Base-by-base conservation (phyloP, 108 stramenopile genomes). In the Conticribra weissflogii region DNA sequence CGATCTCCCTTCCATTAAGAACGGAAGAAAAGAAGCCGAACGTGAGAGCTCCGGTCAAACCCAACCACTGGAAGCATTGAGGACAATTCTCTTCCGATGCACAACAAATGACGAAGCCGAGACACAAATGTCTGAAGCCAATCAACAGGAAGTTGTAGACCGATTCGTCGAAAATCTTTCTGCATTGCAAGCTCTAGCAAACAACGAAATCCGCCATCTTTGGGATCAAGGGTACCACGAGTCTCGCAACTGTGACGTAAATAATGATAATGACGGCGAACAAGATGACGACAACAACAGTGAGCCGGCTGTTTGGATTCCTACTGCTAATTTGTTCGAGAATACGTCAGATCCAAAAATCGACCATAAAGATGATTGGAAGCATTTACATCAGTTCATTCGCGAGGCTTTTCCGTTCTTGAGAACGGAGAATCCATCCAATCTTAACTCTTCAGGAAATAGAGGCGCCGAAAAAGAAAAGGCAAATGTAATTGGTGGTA, bases 381-480 rank as follows among this genome's bases (percentile, higher is more conserved):
- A 70, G 53, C 60, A 51, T 18, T 65, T 79, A 16, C 78, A 79
- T 21, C 50, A 60, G 22, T 62, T 29, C 52, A 51, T 79, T 45
- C 69, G 78, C 22, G 7, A 31, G 17, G 50, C 30, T n/a, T 79
- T 54, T 55, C 78, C 78, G 31, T 63, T 79, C 7, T 54, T 79
- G 18, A 44, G 58, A 22, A 79, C 78, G 2, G 78, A 79, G 50
- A 55, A 29, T 22, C 62, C 68, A n/a, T n/a, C n/a, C n/a, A n/a
- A n/a, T n/a, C n/a, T n/a, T n/a, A n/a, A n/a, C n/a, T n/a, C n/a
- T n/a, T n/a, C n/a, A 25, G 36, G 17, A 31, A 51, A 31, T 22
- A 49, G 23, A 29, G 1, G 49, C 22, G 31, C 25, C 22, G 22
- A 51, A 24, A 64, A 50, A 31, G 63, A 9, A 45, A 45, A 36